Percentiles rank a stretch among this genome's conserved stretches.
phyloP scores from a whole-genome alignment of 345 rosid species.

The Linum lewisii region DNA sequence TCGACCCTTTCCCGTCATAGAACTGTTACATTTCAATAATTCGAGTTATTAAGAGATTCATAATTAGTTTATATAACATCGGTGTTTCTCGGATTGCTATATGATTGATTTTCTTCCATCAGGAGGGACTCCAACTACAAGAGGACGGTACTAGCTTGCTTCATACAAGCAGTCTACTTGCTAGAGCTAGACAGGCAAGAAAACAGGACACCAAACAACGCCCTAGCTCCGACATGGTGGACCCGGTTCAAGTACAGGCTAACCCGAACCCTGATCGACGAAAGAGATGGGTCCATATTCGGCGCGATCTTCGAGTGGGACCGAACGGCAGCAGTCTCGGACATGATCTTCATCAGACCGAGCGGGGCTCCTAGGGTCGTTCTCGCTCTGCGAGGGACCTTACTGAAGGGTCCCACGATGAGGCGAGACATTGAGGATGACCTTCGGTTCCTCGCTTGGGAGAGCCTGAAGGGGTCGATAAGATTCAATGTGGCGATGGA shows the following conservation, averaged over 20 bases:
- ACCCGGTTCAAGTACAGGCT: constrained; percentile 76
- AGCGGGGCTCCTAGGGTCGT: constrained; percentile 87
- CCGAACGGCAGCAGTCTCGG: constrained; percentile 71
- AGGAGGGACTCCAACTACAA: constrained; percentile 92
- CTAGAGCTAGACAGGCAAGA: constrained; percentile 93
- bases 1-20: too few relatives aligned
- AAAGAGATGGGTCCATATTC: constrained; percentile 78
- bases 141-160: constrained; percentile 84
- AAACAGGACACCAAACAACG: constrained; percentile 43
- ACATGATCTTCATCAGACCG: constrained; percentile 70
- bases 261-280: constrained; percentile 54
- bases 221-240: constrained; percentile 97
- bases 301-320: constrained; percentile 94
- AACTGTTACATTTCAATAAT: too few relatives aligned
- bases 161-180: constrained; percentile 89
- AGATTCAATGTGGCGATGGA: constrained; percentile 63
- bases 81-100: too few relatives aligned
- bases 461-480: constrained; percentile 84
- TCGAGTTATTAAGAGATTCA: too few relatives aligned
- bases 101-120: not conserved
- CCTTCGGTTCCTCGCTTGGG: constrained; percentile 94
- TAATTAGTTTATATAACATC: too few relatives aligned
- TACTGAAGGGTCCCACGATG: constrained; percentile 76
- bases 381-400: constrained; percentile 71
- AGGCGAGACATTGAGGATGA: constrained; percentile 82